Evolutionary conservation across 345 rosid genomes (phyloP), one percentile per base, ranked within the genome.

Genomic region (Limnanthes douglasii): DNA sequence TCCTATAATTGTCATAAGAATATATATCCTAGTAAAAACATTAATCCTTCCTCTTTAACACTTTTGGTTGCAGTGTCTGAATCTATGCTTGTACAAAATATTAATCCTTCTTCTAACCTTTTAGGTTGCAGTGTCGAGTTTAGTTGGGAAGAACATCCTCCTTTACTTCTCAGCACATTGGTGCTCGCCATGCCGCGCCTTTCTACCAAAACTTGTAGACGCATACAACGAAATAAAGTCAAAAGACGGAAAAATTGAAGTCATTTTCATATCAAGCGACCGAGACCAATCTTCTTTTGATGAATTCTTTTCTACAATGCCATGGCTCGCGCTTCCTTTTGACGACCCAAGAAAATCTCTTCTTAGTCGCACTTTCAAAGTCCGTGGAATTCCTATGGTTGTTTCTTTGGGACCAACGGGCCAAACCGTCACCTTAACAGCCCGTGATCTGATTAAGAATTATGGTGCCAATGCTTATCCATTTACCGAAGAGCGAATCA

Each of bases 81-180:
- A n/a, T n/a, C n/a, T n/a, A n/a, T n/a, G n/a, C n/a, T n/a, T n/a
- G n/a, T n/a, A n/a, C n/a, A n/a, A n/a, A n/a, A n/a, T n/a, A n/a
- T n/a, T n/a, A n/a, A n/a, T n/a, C n/a, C n/a, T n/a, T n/a, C n/a
- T n/a, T n/a, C n/a, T n/a, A n/a, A n/a, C n/a, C n/a, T n/a, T n/a
- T 54, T 47, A 74, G 86, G 65, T 86, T 22, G 62, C 53, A 1
- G 64, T 72, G 29, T 50, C 73, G 4, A 73, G 59, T 15, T 65
- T 77, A 30, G 76, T 54, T 25, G 86, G 94, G 26, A 86, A 70
- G 65, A 59, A 53, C 59, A 60, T 70, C 41, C 69, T 77, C 11
- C 51, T 86, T 22, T 75, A 72, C 53, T 77, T 77, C 67, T 81
- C 94, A 37, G 80, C 83, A 1, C 71, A 72, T 39, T 67, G 93